phyloP scores from a whole-genome alignment of 768 basidiomycete genomes.

The Suillus subalutaceus region DNA sequence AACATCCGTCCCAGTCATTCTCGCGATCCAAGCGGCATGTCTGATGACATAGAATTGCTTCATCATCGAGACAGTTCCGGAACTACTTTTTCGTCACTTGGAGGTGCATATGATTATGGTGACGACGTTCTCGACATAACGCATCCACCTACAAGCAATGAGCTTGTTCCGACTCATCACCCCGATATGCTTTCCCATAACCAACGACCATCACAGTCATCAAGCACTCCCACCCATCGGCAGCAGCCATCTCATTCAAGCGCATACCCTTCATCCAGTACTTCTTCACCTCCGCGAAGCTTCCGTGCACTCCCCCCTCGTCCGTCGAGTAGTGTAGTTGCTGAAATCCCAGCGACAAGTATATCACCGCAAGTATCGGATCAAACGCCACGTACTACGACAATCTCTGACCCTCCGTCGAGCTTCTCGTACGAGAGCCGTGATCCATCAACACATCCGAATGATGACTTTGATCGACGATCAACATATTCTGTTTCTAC shows the following conservation, averaged over 20 bases:
- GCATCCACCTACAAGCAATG: conserved; percentile 17
- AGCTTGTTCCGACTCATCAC: conserved; percentile 22
- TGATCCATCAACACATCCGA: conserved; percentile 9
- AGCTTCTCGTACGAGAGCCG: background rate
- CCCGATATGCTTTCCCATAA: conserved; percentile 15
- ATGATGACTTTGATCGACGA: conserved; percentile 21
- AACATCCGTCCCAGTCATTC: conserved; percentile 22
- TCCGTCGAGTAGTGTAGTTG: conserved; percentile 16
- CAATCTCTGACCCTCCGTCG: conserved; percentile 11
- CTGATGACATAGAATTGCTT: conserved; percentile 33
- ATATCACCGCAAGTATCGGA: conserved; percentile 1
- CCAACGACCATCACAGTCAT: conserved; percentile 12
- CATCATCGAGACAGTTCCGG: conserved; percentile 15
- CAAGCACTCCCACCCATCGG: background rate
- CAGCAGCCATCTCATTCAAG: background rate
- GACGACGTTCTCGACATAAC: conserved; percentile 27
- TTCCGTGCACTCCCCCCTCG: conserved; percentile 36
- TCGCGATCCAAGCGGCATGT: conserved; percentile 23
- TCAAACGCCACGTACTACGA: background rate
- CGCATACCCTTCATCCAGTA: conserved; percentile 15
- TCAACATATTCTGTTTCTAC: conserved; percentile 27
- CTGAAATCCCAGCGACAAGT: background rate
- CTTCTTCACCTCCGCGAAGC: conserved; percentile 19
- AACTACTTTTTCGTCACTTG: conserved; percentile 6
- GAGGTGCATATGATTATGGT: conserved; percentile 17